Evolutionary conservation across 441 rosid genomes (phyloP), one percentile per base, ranked within the genome.

Genomic region (Lepidium campestre): DNA sequence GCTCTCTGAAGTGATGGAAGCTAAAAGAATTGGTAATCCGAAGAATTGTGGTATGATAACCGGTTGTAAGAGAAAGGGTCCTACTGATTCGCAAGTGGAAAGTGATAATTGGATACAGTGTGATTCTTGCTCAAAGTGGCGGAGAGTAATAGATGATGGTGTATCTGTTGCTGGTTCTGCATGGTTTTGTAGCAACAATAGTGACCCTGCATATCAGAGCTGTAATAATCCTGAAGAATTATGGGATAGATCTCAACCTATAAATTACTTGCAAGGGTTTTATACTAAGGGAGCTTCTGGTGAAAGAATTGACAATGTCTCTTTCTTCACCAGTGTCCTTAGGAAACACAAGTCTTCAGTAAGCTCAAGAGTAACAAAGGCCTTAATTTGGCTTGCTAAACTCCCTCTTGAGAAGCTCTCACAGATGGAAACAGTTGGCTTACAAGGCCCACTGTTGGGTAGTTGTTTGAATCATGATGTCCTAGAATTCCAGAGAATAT

Each of bases 151-250:
- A 48, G 87, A 74, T 68, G 74, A 70, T 35, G 71, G 57, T 62
- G 66, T 72, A 39, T 80, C 80, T 70, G 78, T 82, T 80, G 65
- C 79, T 49, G 77, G 75, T 65, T 77, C 80, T 49, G 89, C 91
- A 53, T 93, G 99, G 97, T 91, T 89, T 79, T 93, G 99, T 82
- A 86, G 96, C 78, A 93, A 89, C 96, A 89, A 91, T 78, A 52
- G 65, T 62, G 88, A 93, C 66, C 78, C 85, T 65, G 65, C 72
- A 45, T 79, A 77, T 85, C 91, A 81, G 78, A 82, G 80, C 62
- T 93, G 99, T 71, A 66, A 65, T 55, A 88, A 80, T 74, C 91
- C 90, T 56, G 92, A 91, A 78, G 97, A 94, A 77, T 66, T 73
- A 49, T 87, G 88, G 95, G 96, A 84, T 70, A 74, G 65, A 25